phyloP scores from a whole-genome alignment of 257 asterid genomes.

The Eucommia ulmoides region DNA sequence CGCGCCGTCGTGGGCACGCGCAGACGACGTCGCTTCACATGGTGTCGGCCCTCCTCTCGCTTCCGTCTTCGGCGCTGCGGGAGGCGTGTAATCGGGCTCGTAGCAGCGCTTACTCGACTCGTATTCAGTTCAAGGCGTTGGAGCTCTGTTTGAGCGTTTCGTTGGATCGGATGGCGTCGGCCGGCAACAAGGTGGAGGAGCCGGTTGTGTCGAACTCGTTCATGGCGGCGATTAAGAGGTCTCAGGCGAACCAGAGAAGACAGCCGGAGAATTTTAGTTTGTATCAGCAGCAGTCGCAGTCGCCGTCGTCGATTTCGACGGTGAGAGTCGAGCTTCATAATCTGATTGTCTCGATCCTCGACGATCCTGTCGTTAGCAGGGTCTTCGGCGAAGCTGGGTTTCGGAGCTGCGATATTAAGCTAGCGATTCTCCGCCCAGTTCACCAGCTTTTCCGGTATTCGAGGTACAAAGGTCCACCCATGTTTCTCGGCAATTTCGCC shows the following conservation, averaged over 20 bases:
- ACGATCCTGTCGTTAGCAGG: slow-evolving; percentile 82
- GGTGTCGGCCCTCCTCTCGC: slow-evolving; percentile 61
- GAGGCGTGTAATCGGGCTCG: slow-evolving; percentile 72
- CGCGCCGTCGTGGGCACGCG: slow-evolving; percentile 78
- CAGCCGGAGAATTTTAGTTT: slow-evolving; percentile 68
- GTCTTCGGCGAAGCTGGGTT: slow-evolving; percentile 89
- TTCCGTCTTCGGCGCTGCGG: slow-evolving; percentile 58
- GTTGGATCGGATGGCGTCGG: slow-evolving; percentile 57
- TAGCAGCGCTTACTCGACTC: slow-evolving; percentile 45
- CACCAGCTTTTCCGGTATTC: slow-evolving; percentile 42
- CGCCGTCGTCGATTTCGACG: slow-evolving; percentile 33
- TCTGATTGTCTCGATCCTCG: slow-evolving; percentile 60
- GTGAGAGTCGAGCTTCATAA: slow-evolving; percentile 80
- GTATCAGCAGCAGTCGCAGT: slow-evolving; percentile 50
- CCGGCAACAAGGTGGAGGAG: slow-evolving; percentile 31
- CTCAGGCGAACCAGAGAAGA: slow-evolving; percentile 77
- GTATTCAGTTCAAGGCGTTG: slow-evolving; percentile 76
- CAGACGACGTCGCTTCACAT: slow-evolving; percentile 92
- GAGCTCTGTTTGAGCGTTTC: slow-evolving; percentile 70
- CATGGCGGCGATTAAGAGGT: slow-evolving; percentile 86
- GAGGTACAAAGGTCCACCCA: slow-evolving; percentile 51
- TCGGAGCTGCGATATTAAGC: slow-evolving; percentile 63
- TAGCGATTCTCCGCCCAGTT: slow-evolving; percentile 55
- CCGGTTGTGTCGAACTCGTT: slow-evolving; percentile 84
- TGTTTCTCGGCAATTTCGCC: slow-evolving; percentile 49